Base-by-base conservation (phyloP, 2,329 filamentous ascomycete species). In the Aspergillus thermomutatus region DNA sequence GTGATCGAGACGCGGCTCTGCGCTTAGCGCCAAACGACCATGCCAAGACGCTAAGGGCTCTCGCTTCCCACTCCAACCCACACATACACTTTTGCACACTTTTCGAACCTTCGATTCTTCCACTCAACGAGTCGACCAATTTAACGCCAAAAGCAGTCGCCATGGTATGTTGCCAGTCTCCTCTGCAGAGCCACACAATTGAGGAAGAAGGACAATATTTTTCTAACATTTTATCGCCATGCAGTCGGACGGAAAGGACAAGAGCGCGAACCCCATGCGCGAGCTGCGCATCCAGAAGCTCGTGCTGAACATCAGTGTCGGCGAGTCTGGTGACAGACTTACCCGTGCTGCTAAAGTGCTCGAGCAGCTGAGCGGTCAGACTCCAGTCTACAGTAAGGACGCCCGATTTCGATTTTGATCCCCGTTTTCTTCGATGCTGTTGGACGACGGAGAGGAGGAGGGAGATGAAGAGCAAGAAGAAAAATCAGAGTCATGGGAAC, bases 271-370 rank as follows among this genome's bases (percentile, higher is more conserved):
- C 88, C 93, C 94, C 84, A 99, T 99, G 94, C 91, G 92, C 85
- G 93, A 99, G 85, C 91, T 97, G 79, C 91, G 92, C 85, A 94
- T 97, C 83, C 91, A 96, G 85, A 97, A 97, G 87, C 91, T 97
- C 80, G 92, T 96, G 81, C 90, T 97, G 79, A 97, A 97, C 89
- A 97, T 97, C 83, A 97, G 91, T 73, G 94, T 99, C 75, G 94
- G 94, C 83, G 94, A 99, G 87, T 97, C 93, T 89, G 94, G 94
- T 91, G 94, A 99, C 85, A 96, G 94, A 88, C 89, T 99, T 79
- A 99, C 94, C 74, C 91, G 94, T 89, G 94, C 94, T 79, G 94
- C 94, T 78, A 99, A 99, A 88, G 94, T 99, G 87, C 87, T 99
- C 73, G 94, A 99, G 86, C 94, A 99, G 87, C 86, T 99, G 80